Conservation (phyloP, 2,329 filamentous ascomycete genomes). For the Aspergillus versicolor region DNA sequence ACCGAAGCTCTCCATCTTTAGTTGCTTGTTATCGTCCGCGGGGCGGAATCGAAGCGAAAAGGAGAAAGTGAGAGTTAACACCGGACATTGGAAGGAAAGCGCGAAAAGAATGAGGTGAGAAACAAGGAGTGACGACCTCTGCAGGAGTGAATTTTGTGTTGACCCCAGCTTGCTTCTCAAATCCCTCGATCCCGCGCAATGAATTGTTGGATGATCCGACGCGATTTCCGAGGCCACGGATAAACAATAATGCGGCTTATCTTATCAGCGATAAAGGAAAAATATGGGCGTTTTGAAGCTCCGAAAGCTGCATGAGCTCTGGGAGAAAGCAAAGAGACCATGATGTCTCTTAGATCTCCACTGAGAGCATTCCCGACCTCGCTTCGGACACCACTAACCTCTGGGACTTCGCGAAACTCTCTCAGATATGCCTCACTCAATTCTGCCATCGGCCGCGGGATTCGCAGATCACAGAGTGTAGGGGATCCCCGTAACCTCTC, state of each 20-base stretch:
- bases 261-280: constrained; percentile 17
- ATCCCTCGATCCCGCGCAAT: neutral
- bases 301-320: neutral
- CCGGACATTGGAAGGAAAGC: neutral
- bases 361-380: neutral
- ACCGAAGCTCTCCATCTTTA: neutral
- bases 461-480: constrained; percentile 49
- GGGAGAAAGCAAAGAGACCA: neutral
- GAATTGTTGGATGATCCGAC: constrained; percentile 10
- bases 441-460: constrained; percentile 68
- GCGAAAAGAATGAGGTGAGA: constrained; percentile 8
- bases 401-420: constrained; percentile 13
- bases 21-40: neutral
- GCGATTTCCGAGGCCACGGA: constrained; percentile 7
- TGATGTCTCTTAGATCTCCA: constrained; percentile 2
- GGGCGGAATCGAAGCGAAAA: neutral
- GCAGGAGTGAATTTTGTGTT: neutral
- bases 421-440: constrained; percentile 57
- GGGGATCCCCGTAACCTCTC: neutral
- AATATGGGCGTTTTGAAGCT: neutral
- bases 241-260: constrained; percentile 16
- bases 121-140: constrained; percentile 4
- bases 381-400: constrained; percentile 15
- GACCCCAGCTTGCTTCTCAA: no score
- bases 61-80: neutral